Evolutionary conservation across 176 grass and related monocot genomes (phyloP), one percentile per base, ranked within the genome.

Genomic region (Melocanna baccifera): DNA sequence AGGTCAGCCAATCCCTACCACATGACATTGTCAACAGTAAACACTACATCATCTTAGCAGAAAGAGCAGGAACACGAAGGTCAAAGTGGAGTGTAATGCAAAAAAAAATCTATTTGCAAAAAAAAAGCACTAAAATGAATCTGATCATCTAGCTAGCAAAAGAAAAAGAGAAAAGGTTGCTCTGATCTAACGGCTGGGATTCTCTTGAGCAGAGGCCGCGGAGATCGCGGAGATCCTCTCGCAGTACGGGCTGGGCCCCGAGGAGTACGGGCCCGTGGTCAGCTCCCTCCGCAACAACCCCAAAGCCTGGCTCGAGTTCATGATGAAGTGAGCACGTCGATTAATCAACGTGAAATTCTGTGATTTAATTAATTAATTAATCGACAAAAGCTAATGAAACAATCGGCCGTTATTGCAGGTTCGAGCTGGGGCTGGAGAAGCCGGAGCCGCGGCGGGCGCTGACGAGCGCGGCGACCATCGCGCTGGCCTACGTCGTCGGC

Each of bases 221-320:
- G 96, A 98, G 91, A 95, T 95, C 79, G 96, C 61, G 0, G 96
- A 98, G 26, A 90, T 95, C 75, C 80, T 98, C 32, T 88, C 91
- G 2, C 83, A 91, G 83, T 98, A 93, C 48, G 96, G 96, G 16
- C 91, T 98, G 4, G 87, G 89, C 87, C 93, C 96, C 0, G 26
- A 42, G 48, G 96, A 98, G 79, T 98, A 90, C 57, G 69, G 83
- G 14, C 93, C 96, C 0, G 91, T 98, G 7, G 96, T 98, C 18
- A 78, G 2, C 75, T 74, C 93, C 1, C 93, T 98, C 53, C 85
- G 93, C 56, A 83, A 81, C 61, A 98, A 98, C 80, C 93, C 89
- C 18, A 89, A 92, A 80, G 89, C 91, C 37, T 98, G 93, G 96
- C 91, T 95, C 29, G 96, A 98, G 61, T 98, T 98, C 91, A 98